phyloP scores from a whole-genome alignment of 139 green algal species.

The Chlorella sp. region DNA sequence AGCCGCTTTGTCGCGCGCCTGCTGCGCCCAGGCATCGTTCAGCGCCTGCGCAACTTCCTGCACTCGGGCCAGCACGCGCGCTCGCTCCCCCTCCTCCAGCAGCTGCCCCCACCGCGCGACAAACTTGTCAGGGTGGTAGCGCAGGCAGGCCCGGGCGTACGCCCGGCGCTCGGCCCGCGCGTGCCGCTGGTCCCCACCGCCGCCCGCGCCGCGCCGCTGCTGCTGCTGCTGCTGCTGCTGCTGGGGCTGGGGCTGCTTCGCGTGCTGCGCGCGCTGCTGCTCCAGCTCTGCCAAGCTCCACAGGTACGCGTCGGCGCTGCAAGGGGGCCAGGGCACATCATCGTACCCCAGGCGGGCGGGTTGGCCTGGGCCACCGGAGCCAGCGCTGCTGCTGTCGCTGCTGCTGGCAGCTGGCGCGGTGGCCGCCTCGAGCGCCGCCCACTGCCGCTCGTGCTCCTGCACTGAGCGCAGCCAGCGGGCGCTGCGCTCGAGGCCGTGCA shows the following conservation, averaged over 20 bases:
- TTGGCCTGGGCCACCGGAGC: neutral
- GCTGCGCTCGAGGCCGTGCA: neutral
- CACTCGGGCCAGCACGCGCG: slow-evolving; percentile 11
- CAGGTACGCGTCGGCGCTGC: neutral
- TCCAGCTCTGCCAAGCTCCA: slow-evolving; percentile 3
- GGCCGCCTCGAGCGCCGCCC: neutral
- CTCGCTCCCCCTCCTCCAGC: neutral
- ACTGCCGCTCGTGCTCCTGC: slow-evolving; percentile 12
- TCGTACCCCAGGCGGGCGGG: neutral
- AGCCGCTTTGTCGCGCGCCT: no score
- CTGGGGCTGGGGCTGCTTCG: neutral
- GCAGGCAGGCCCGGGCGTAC: slow-evolving; percentile 34
- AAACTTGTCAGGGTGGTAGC: slow-evolving; percentile 43
- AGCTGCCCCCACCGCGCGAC: neutral
- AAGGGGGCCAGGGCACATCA: slow-evolving; percentile 15
- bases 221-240: neutral
- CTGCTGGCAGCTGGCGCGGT: neutral
- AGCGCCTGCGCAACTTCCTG: slow-evolving; percentile 10
- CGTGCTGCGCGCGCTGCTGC: neutral
- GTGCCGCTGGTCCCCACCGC: neutral
- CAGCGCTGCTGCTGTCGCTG: no score
- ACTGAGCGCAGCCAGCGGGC: neutral
- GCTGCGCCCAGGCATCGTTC: slow-evolving; percentile 12
- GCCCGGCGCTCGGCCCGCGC: slow-evolving; percentile 9
- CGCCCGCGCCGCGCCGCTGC: neutral